A percentile compares a stretch with the other conserved stretches of the same genome.
phyloP scores from a whole-genome alignment of 441 rosid genomes.

The Mallotus japonicus region DNA sequence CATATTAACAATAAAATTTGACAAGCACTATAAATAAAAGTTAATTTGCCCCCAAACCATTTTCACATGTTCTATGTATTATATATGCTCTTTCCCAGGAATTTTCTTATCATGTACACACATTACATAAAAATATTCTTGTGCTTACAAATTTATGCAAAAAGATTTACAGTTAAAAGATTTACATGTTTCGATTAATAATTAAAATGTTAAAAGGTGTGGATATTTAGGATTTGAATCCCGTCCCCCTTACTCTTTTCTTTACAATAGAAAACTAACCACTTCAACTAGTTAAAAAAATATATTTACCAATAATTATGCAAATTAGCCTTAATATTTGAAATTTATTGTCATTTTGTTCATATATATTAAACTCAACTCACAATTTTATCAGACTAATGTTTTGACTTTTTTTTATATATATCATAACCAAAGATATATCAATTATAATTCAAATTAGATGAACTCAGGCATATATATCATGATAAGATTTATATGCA shows the following conservation, averaged over 20 bases:
- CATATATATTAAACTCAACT: not conserved
- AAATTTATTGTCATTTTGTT: not conserved
- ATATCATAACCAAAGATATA: no score
- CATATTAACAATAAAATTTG: not conserved
- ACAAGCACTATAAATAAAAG: constrained; percentile 13
- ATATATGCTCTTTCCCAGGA: not conserved
- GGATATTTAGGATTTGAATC: no score
- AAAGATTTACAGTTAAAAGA: not conserved
- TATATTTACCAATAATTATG: not conserved
- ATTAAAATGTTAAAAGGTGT: no score
- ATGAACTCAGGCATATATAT: no score
- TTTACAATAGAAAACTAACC: no score
- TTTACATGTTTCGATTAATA: not conserved
- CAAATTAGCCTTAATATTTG: not conserved
- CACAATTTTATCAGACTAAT: no score
- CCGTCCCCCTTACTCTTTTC: no score
- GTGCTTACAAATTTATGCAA: not conserved
- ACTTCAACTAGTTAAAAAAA: no score
- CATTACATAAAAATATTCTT: not conserved
- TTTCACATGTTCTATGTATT: not conserved
- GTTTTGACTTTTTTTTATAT: no score
- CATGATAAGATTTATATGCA: no score
- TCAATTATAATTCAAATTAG: no score
- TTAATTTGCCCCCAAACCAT: not conserved
- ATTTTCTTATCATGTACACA: not conserved